A percentile compares a stretch with the other conserved stretches of the same genome.
These are phyloP conservation scores for Dendrocalamus latiflorus DNA, from an alignment of 202 grass and related monocot genomes.

Conservation along the genomic window DNA sequence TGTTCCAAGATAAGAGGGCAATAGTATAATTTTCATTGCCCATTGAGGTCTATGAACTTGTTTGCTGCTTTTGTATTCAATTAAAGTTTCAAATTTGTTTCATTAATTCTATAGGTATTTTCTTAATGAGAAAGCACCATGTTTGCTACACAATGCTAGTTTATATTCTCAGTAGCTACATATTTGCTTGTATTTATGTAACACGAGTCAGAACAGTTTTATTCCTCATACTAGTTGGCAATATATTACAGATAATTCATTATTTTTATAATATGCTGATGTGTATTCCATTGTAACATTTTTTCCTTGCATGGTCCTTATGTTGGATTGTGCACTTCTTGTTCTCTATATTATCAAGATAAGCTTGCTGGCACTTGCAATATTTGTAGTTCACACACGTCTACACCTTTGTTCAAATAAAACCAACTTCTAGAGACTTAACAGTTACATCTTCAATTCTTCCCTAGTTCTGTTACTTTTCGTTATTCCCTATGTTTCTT, in stretches of 20 bases:
- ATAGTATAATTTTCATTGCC: background rate
- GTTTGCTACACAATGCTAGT: background rate
- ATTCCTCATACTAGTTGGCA: too few relatives aligned
- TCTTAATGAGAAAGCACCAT: background rate
- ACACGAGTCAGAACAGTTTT: background rate
- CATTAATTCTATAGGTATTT: background rate
- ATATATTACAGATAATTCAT: background rate
- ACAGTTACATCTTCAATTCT: background rate
- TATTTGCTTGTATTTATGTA: slow-evolving; percentile 1
- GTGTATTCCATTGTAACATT: background rate
- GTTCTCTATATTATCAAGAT: slow-evolving; percentile 15
- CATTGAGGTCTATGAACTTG: background rate
- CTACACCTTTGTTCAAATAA: slow-evolving; percentile 3
- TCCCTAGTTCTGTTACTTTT: background rate
- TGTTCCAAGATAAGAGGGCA: background rate
- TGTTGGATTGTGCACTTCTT: background rate
- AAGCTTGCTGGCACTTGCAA: slow-evolving; percentile 3
- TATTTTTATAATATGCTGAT: background rate
- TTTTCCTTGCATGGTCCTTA: background rate
- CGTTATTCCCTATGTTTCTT: background rate
- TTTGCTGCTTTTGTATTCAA: background rate
- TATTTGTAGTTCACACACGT: slow-evolving; percentile 3
- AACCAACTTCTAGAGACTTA: background rate
- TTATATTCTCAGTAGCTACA: background rate
- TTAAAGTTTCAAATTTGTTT: background rate